Base-by-base conservation (phyloP, 805 yeast genomes). In the Pichia kluyveri region DNA sequence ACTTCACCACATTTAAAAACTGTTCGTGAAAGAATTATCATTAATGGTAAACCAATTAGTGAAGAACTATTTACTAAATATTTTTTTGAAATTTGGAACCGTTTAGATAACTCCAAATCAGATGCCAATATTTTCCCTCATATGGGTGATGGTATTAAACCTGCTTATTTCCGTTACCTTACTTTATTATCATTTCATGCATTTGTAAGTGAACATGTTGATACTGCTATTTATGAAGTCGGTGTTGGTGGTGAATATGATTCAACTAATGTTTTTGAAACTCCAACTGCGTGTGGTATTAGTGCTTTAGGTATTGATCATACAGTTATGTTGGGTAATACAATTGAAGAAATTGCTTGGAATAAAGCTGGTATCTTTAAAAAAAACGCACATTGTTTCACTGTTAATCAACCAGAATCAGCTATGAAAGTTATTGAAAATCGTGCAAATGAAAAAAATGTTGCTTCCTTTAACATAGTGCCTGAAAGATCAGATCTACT, bases 171-270 rank as follows among this genome's bases (percentile, higher is more conserved):
- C 75, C 82, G 95, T 60, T 95, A 78, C 65, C 69, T 93, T 61
- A 93, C 99, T 0, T 67, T 95, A 17, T 65, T 93, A 51, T 87
- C 97, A 3, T 93, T 89, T 70, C 96, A 95, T 62, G 84, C 88
- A 0, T 95, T 95, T 57, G 63, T 87, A 67, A 74, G 78, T 47
- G 99, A 93, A 66, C 84, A 86, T 2, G 90, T 93, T n/a, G 86
- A 89, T 60, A 78, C 96, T 36, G 97, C 98, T 12, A 83, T 93
- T 38, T 89, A 86, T 60, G 99, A 93, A 64, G 99, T 95, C 31
- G 99, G 99, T 23, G 96, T 93, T 43, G 99, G 99, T 30, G 99
- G 99, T 8, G 95, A 86, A 61, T 88, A 80, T 59, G 99, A 93
- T 65, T 87, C 96, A n/a, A 93, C 99, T 12, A 93, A 93, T 62